Percentiles rank a stretch among this genome's conserved stretches.
These are phyloP conservation scores for Atalantia buxifolia DNA, from an alignment of 345 rosid species.

Conservation along the genomic window DNA sequence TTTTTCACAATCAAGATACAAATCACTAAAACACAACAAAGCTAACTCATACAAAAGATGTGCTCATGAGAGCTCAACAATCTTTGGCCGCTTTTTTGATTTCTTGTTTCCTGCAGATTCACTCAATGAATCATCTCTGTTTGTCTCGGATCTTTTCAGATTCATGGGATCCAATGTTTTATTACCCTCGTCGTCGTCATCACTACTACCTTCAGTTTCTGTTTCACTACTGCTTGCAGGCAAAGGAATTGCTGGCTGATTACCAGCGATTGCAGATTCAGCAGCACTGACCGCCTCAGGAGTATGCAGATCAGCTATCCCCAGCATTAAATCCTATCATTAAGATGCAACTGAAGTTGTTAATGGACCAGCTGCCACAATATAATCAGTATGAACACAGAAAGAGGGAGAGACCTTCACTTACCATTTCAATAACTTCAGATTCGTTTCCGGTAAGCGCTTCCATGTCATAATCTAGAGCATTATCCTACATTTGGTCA, in stretches of 20 bases:
- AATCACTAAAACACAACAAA: background rate
- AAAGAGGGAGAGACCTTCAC: background rate
- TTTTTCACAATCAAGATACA: background rate
- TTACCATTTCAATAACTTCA: slow-evolving; percentile 76
- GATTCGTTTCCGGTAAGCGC: slow-evolving; percentile 64
- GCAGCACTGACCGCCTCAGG: slow-evolving; percentile 81
- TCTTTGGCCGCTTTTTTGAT: slow-evolving; percentile 40
- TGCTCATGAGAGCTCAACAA: slow-evolving; percentile 42
- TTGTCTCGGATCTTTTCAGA: slow-evolving; percentile 10
- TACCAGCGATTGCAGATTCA: slow-evolving; percentile 60
- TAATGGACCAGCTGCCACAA: background rate
- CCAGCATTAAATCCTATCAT: slow-evolving; percentile 78
- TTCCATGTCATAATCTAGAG: slow-evolving; percentile 62
- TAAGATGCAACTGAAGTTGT: background rate
- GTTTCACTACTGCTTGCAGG: slow-evolving; percentile 32
- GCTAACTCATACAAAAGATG: background rate
- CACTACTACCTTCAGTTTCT: slow-evolving; percentile 37
- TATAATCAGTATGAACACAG: background rate
- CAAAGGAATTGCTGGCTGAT: slow-evolving; percentile 28
- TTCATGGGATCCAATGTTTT: background rate
- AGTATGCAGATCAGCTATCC: slow-evolving; percentile 89
- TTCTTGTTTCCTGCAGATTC: slow-evolving; percentile 11
- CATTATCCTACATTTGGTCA: slow-evolving; percentile 42
- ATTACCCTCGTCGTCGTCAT: slow-evolving; percentile 11
- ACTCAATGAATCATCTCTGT: slow-evolving; percentile 8